Evolutionary conservation across 139 green algal genomes (phyloP), one percentile per base, ranked within the genome.

Genomic region (Monoraphidium neglectum): DNA sequence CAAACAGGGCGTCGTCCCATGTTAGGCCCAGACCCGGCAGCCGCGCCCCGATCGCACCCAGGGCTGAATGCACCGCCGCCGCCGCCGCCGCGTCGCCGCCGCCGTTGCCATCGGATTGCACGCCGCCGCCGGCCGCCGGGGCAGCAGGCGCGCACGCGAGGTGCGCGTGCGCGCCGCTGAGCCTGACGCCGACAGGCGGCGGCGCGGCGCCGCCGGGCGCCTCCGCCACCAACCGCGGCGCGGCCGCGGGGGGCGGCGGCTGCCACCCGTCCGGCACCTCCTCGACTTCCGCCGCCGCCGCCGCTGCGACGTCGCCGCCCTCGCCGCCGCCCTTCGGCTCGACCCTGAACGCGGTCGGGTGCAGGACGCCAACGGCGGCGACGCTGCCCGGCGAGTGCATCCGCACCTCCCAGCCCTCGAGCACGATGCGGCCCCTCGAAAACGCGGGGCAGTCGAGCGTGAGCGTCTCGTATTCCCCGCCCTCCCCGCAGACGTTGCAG

Each of bases 381-480:
- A 83, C 79, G 65, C 49, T 57, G 46, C 77, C 87, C 2, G 76
- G 66, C 0, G 78, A 86, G 12, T 82, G 77, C 24, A 87, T 64
- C 37, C 56, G 0, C 71, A 85, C 83, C 67, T 92, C 76, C 78
- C 72, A 92, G 21, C 75, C 46, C 26, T 95, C 88, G 66, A 97
- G 77, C 67, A 88, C 80, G 47, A 99, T 94, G 30, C 83, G 54
- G 0, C 77, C 95, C 24, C 81, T 79, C 1, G 35, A 81, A 83
- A 98, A 98, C 6, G 65, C 75, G 0, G 94, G 89, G 77, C 87
- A 95, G 88, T 99, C 94, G 33, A 99, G 84, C 3, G 88, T 92
- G 0, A 99, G 82, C 13, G 89, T 98, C 83, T 99, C 96, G 71
- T 97, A 99, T 88, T 99, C 96, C 0, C 96, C 96, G 8, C 96